A percentile compares a stretch with the other conserved stretches of the same genome.
Evolutionary conservation across 495 filamentous ascomycete genomes (phyloP).

Genomic region (Neurospora intermedia): DNA sequence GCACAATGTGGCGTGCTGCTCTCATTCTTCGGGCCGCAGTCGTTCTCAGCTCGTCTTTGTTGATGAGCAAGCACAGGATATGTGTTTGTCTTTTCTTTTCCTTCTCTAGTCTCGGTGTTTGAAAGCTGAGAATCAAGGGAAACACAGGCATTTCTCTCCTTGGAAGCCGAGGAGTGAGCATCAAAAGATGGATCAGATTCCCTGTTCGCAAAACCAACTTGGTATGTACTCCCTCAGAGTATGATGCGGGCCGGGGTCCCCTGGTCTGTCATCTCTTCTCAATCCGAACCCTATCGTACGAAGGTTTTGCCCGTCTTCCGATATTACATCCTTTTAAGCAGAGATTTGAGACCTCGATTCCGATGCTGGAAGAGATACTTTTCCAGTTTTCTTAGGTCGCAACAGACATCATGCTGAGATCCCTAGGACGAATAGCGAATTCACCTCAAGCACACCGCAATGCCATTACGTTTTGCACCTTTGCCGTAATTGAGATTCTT

Average conservation of each 20-base stretch:
- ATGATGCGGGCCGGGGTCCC: not conserved
- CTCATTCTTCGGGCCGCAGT: not conserved
- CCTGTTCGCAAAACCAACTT: not conserved
- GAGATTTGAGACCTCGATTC: not conserved
- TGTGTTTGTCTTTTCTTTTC: not conserved
- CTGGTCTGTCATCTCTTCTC: not conserved
- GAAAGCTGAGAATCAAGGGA: not conserved
- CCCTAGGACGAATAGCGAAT: not conserved
- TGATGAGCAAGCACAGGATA: not conserved
- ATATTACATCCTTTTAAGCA: not conserved
- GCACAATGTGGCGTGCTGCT: not conserved
- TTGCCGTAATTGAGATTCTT: not conserved
- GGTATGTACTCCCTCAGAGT: not conserved
- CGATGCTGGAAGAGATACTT: not conserved
- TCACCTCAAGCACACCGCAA: not conserved
- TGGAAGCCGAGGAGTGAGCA: not conserved
- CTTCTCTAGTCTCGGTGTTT: not conserved
- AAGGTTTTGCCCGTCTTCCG: not conserved
- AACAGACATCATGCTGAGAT: not conserved
- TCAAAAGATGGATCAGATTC: not conserved
- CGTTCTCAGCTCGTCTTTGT: not conserved
- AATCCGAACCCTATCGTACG: not conserved
- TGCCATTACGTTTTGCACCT: not conserved
- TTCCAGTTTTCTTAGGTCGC: not conserved
- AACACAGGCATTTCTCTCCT: not conserved